Evolutionary conservation across 345 rosid species (phyloP).

Genomic region (Heritiera fomes): DNA sequence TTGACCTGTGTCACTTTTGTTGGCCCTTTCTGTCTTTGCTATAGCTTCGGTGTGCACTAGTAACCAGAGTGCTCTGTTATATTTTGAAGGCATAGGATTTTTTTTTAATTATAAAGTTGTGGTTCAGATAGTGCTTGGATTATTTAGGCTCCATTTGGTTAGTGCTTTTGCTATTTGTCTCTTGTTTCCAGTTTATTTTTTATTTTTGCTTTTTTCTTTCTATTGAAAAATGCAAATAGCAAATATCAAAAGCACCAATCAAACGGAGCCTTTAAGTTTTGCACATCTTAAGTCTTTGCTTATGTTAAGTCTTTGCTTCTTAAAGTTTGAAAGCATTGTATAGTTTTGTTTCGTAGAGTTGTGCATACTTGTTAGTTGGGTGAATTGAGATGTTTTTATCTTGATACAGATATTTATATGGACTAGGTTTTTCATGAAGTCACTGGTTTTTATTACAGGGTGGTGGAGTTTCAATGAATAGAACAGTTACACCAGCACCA

Average conservation of each 20-base stretch:
- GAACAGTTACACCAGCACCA: conserved; percentile 61
- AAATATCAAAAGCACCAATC: not conserved
- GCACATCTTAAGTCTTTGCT: not conserved
- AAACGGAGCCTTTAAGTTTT: not conserved
- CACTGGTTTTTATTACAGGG: conserved; percentile 50
- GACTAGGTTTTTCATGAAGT: not conserved
- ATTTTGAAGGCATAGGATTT: not conserved
- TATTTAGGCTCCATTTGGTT: not conserved
- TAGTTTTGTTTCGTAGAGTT: not conserved
- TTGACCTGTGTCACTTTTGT: not conserved
- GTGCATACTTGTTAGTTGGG: not conserved
- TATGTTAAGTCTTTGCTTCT: not conserved
- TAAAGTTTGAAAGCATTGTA: not conserved
- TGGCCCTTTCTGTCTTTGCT: not conserved
- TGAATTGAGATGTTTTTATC: not conserved
- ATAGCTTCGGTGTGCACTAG: not conserved
- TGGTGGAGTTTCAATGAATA: conserved; percentile 62
- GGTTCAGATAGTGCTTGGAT: not conserved
- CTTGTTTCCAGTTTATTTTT: no score
- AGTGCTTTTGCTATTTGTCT: not conserved
- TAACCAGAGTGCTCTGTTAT: not conserved
- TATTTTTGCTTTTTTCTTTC: not conserved
- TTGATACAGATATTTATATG: not conserved
- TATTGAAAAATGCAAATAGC: no score
- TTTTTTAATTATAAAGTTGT: not conserved